Base-by-base conservation (phyloP, 805 yeast genomes). In the Saturnispora galanensis region DNA sequence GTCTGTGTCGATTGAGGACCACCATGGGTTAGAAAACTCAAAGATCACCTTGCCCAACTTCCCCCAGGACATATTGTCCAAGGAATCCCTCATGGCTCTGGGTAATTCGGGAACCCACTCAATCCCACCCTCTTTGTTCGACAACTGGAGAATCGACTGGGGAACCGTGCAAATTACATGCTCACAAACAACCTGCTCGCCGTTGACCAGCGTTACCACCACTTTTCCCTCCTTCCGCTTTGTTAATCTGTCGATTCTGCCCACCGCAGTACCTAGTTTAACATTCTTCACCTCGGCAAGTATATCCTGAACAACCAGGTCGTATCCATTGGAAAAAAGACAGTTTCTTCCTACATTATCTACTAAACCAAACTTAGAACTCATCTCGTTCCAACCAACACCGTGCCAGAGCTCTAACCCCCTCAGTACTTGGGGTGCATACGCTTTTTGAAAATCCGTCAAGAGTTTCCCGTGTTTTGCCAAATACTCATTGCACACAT, bases 381-480 rank as follows among this genome's bases (percentile, higher is more conserved):
- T 82, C 56, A 82, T 69, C 16, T 62, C 59, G 16, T 72, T 73
- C 79, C 87, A 78, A 21, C 81, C 70, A 29, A 81, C 67, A 1
- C 95, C 96, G 58, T 79, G 83, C 90, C 94, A 87, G 26, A 83
- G 64, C 59, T 88, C 96, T 40, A 77, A 58, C 42, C 68, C 67
- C 52, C 95, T 67, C 12, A 73, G 57, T 43, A 74, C 56, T 48
- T 78, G 76, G 2, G 76, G 73, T 5, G 76, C 72, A 51, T 67
- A 70, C n/a, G 55, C 52, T 10, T 66, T 67, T 54, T 81, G 90
- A 2, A 64, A 71, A 30, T 61, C 56, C 0, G 79, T 68, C 28
- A 84, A 60, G n/a, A 73, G 56, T 37, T 64, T 60, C 15, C 73
- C 66, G 48, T 70, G 71, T 35, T 67, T 66, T 35, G 58, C 59